A percentile compares a stretch with the other conserved stretches of the same genome.
Evolutionary conservation across 768 basidiomycete genomes (phyloP).

Genomic region (Rhodotorula sphaerocarpa): DNA sequence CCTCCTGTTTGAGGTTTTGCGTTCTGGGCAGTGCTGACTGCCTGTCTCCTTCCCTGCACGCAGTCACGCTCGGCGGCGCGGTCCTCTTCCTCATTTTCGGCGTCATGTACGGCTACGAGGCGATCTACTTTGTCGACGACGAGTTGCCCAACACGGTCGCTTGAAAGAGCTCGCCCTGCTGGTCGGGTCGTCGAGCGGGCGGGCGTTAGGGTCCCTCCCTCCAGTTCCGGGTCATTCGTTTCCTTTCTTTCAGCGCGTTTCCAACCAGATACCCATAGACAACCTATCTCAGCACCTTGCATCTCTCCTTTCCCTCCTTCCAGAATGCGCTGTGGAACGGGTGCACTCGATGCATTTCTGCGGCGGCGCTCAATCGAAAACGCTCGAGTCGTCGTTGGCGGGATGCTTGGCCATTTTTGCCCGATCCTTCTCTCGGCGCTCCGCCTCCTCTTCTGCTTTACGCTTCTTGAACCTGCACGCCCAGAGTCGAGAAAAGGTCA

Average conservation of each 20-base stretch:
- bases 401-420: slow-evolving; percentile 32
- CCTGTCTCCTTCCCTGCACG: not conserved
- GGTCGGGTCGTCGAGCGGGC: too few species aligned
- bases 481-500: too few species aligned
- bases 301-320: too few species aligned
- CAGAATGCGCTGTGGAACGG: too few species aligned
- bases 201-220: too few species aligned
- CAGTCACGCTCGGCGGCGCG: slow-evolving; percentile 78
- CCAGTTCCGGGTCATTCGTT: too few species aligned
- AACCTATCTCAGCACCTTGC: too few species aligned
- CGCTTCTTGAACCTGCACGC: slow-evolving; percentile 44
- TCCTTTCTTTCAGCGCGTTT: too few species aligned
- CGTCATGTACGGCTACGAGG: slow-evolving; percentile 39
- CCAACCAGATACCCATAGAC: too few species aligned
- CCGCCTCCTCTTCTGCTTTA: slow-evolving; percentile 40
- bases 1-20: not conserved
- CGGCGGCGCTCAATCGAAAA: slow-evolving; percentile 29
- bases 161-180: too few species aligned
- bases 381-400: slow-evolving; percentile 20
- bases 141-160: too few species aligned
- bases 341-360: too few species aligned
- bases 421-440: slow-evolving; percentile 37
- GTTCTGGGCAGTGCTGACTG: not conserved
- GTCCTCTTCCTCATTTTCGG: slow-evolving; percentile 75
- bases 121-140: slow-evolving; percentile 17